phyloP scores from a whole-genome alignment of 495 filamentous ascomycete species.

The Extremus antarcticus region DNA sequence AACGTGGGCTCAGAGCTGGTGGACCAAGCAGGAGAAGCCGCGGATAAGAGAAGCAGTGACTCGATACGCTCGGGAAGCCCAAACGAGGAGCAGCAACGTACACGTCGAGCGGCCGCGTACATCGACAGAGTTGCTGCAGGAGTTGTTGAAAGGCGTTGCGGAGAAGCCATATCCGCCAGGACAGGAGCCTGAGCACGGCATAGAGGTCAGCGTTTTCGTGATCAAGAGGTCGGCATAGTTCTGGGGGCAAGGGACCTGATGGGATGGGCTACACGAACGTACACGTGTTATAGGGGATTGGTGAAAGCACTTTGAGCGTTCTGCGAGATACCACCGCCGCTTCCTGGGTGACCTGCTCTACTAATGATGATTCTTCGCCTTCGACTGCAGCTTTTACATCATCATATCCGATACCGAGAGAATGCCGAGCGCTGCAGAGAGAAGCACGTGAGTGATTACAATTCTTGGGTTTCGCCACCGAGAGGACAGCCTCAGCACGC shows the following conservation, averaged over 20 bases:
- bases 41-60: conserved; percentile 52
- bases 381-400: too few species aligned
- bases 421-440: neutral
- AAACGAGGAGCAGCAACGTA: conserved; percentile 24
- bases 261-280: neutral
- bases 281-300: neutral
- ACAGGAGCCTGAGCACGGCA: conserved; percentile 25
- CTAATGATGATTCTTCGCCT: neutral
- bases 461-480: neutral
- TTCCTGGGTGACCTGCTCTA: neutral
- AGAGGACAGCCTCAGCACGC: too few species aligned
- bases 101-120: conserved; percentile 31
- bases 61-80: conserved; percentile 45
- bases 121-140: conserved; percentile 45
- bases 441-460: neutral
- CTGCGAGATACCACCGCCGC: neutral
- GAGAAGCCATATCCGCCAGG: conserved; percentile 18
- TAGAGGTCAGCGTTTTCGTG: conserved; percentile 31
- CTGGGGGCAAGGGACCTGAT: neutral
- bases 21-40: conserved; percentile 57
- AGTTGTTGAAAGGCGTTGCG: conserved; percentile 52
- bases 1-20: conserved; percentile 57
- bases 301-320: neutral
- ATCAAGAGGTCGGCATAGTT: conserved; percentile 9
- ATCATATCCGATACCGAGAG: too few species aligned